Conservation (phyloP, 768 basidiomycete genomes). For the Naganishia randhawae region DNA sequence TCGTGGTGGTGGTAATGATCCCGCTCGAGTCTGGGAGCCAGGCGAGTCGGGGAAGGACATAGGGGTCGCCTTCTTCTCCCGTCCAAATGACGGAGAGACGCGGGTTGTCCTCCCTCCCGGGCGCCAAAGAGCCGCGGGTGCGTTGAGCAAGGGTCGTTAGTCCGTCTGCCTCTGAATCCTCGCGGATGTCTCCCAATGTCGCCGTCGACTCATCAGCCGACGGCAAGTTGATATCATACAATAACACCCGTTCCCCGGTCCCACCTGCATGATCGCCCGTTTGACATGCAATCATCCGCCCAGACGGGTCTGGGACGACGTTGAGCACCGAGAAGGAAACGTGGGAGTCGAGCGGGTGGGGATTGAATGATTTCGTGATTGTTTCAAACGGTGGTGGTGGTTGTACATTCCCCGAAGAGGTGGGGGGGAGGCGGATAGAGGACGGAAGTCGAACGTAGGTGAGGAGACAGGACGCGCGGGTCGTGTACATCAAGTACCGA, state of each 20-base stretch:
- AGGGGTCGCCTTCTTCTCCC: constrained; percentile 40
- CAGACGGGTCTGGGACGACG: constrained; percentile 43
- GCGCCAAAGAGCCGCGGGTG: not conserved
- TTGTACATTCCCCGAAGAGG: too few species aligned
- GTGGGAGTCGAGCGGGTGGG: constrained; percentile 46
- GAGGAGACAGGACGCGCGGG: constrained; percentile 37
- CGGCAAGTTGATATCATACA: constrained; percentile 43
- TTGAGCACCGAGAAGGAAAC: constrained; percentile 47
- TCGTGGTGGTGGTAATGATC: constrained; percentile 44
- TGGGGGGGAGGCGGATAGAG: too few species aligned
- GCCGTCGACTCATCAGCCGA: constrained; percentile 15
- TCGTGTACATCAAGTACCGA: constrained; percentile 41
- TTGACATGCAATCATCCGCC: constrained; percentile 45
- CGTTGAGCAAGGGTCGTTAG: not conserved
- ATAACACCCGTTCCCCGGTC: constrained; percentile 43
- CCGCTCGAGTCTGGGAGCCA: constrained; percentile 49
- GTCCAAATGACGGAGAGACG: constrained; percentile 46
- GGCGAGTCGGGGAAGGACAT: constrained; percentile 46
- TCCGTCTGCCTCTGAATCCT: not conserved
- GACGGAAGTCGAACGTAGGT: constrained; percentile 34
- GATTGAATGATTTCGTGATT: constrained; percentile 45
- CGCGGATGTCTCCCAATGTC: not conserved
- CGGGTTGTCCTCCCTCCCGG: constrained; percentile 16
- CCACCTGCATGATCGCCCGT: constrained; percentile 48
- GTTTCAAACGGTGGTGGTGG: constrained; percentile 23